These are phyloP conservation scores for Phytophthora syringae DNA, from an alignment of 352 stramenopile genomes.

Conservation along the genomic window DNA sequence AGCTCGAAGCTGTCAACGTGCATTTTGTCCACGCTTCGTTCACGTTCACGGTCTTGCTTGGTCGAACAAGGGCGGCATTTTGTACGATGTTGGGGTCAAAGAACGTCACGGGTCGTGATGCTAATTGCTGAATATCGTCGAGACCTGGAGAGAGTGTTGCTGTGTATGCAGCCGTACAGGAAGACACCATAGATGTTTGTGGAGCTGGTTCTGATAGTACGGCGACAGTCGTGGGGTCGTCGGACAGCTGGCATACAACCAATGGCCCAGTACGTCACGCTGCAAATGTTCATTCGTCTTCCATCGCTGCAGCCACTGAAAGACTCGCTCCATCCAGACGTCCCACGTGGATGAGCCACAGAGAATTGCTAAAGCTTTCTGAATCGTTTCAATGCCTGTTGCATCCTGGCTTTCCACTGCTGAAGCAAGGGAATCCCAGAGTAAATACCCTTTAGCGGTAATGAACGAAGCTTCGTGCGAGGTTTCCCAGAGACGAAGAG, in stretches of 20 bases:
- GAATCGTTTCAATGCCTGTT: constrained; percentile 12
- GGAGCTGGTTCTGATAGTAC: constrained; percentile 22
- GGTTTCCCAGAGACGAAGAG: constrained; percentile 54
- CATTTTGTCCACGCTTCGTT: constrained; percentile 53
- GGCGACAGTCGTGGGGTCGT: constrained; percentile 34
- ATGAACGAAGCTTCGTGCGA: constrained; percentile 52
- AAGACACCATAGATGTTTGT: constrained; percentile 23
- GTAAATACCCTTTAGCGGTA: constrained; percentile 34
- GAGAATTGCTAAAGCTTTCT: constrained; percentile 35
- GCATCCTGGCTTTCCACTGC: constrained; percentile 26
- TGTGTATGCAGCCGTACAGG: constrained; percentile 43
- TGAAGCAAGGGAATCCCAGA: constrained; percentile 48
- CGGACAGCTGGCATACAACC: constrained; percentile 61
- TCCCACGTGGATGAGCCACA: constrained; percentile 42
- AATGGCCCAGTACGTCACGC: constrained; percentile 71
- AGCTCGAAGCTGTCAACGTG: constrained; percentile 13
- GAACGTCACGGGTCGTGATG: constrained; percentile 53
- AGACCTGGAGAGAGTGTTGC: constrained; percentile 43
- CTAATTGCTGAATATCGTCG: constrained; percentile 41
- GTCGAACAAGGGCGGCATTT: constrained; percentile 47
- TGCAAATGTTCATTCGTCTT: constrained; percentile 54
- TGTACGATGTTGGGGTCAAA: constrained; percentile 59
- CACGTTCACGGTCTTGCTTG: constrained; percentile 42
- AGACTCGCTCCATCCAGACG: constrained; percentile 62
- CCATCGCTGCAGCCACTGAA: constrained; percentile 65